Base-by-base conservation (phyloP, 176 grass and related monocot species). In the Musa schizocarpa region DNA sequence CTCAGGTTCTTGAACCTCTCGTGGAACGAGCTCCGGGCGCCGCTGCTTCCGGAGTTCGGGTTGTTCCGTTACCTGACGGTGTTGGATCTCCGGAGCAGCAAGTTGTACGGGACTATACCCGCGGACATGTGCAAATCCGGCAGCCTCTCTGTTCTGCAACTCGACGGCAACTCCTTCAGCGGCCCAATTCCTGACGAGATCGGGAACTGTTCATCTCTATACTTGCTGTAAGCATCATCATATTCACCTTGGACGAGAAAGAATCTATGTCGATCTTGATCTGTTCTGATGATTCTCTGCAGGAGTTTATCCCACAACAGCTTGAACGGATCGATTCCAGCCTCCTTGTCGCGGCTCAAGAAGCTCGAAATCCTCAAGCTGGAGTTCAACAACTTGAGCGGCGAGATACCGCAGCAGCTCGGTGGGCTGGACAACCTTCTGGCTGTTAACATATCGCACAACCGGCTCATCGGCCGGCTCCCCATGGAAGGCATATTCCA, bases 381-480 rank as follows among this genome's bases (percentile, higher is more conserved):
- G 71, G 94, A 98, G 77, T 76, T 82, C 86, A 98, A 98, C 84
- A 82, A 84, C 2, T 77, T 98, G 50, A 89, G 54, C 78, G 90
- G 92, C 53, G 92, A 92, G 85, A 96, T 96, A 22, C 92, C 92
- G 13, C 69, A 63, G 85, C 89, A 92, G 75, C 85, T 96, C 34
- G 87, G 87, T 25, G 58, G 43, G 52, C 80, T 98, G 53, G 82
- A 87, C 81, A 93, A 69, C 78, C 88, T 98, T 49, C 74, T 98
- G 29, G 88, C 86, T 0, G 88, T 93, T 20, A 98, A 98, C 90
- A 86, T 98, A 53, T 98, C 94, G 0, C 84, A 98, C 80, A 98
- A 98, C 78, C 88, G 75, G 0, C 94, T 98, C 11, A 78, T 93
- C 1, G 94, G 94, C 11, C 82, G 94, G 67, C 85, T 98, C 50